Base-by-base conservation (phyloP, 495 filamentous ascomycete genomes). In the Podospora pseudopauciseta region DNA sequence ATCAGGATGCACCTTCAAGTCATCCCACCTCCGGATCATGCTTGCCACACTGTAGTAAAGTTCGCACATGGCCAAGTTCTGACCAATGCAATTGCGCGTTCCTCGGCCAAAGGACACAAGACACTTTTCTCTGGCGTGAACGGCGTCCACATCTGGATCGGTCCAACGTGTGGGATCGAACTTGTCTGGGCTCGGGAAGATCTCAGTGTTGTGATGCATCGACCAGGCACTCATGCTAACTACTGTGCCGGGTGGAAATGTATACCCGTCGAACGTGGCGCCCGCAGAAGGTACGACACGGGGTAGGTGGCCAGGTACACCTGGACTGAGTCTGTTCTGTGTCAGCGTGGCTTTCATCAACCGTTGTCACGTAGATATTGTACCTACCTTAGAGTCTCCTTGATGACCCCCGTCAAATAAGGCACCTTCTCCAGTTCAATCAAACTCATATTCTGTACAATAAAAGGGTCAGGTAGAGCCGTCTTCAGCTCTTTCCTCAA, bases 101-200 rank as follows among this genome's bases (percentile, higher is more conserved):
- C 87, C 86, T n/a, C 87, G 86, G 68, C 85, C 86, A 71, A 89
- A 89, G 0, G 87, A 19, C 20, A 84, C 71, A 18, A 86, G 69
- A 66, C 79, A 83, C 65, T 73, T 73, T 7, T 79, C 72, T 13
- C 77, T 68, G 2, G 74, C 70, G 7, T 73, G 70, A 5, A 71
- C 64, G 1, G 34, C 70, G 5, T 83, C 80, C 18, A 44, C 2
- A 23, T 57, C n/a, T 5, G 34, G n/a, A n/a, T 75, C 68, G 18
- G 86, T 64, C 82, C 83, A 86, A 1, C 85, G 77, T 34, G 82
- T 77, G 0, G 84, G 84, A 2, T 67, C 70, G 68, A 86, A 86
- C 0, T 55, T 57, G 9, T 70, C 20, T 19, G 80, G 80, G 0
- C 82, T 66, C 0, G 78, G 77, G 62, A 82, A 86, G 11, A 83